Percentiles rank a stretch among this genome's conserved stretches.
phyloP scores from a whole-genome alignment of 352 stramenopile genomes.

The Pythium periplocum region DNA sequence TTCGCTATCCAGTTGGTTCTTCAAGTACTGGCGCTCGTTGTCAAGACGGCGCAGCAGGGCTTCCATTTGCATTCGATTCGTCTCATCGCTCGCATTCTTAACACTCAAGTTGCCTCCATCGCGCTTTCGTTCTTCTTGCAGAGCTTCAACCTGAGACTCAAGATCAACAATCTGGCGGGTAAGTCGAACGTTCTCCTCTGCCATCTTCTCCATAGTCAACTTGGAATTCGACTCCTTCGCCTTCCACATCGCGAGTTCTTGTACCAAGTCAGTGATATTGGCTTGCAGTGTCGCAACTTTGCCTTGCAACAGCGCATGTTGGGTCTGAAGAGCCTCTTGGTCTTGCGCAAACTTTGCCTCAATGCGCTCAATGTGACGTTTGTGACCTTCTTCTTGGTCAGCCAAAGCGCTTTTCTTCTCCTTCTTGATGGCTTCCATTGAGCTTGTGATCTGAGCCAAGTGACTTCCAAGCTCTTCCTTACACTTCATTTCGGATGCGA shows the following conservation, averaged over 20 bases:
- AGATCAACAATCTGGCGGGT: slow-evolving; percentile 62
- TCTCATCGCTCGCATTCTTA: slow-evolving; percentile 72
- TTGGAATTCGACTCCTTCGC: slow-evolving; percentile 61
- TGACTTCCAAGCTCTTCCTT: slow-evolving; percentile 77
- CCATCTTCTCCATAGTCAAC: slow-evolving; percentile 69
- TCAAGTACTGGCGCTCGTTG: slow-evolving; percentile 79
- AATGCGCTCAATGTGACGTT: slow-evolving; percentile 41
- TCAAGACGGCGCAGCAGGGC: slow-evolving; percentile 64
- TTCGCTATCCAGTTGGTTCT: slow-evolving; percentile 63
- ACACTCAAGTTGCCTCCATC: slow-evolving; percentile 36
- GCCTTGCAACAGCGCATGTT: slow-evolving; percentile 42
- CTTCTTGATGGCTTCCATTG: slow-evolving; percentile 62
- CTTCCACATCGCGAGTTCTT: slow-evolving; percentile 62
- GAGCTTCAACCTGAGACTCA: slow-evolving; percentile 42
- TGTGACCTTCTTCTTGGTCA: slow-evolving; percentile 59
- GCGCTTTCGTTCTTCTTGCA: slow-evolving; percentile 50
- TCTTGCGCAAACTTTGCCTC: slow-evolving; percentile 47
- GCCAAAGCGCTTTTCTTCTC: slow-evolving; percentile 41
- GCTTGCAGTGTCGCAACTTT: slow-evolving; percentile 66
- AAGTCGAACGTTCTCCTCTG: slow-evolving; percentile 59
- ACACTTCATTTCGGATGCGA: slow-evolving; percentile 81
- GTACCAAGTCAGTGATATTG: slow-evolving; percentile 71
- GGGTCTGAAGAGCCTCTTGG: slow-evolving; percentile 34
- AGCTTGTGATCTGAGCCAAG: slow-evolving; percentile 51
- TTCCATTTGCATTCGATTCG: slow-evolving; percentile 73